These are phyloP conservation scores for Blastobotrys muscicola DNA, from an alignment of 805 yeast species.

Conservation along the genomic window DNA sequence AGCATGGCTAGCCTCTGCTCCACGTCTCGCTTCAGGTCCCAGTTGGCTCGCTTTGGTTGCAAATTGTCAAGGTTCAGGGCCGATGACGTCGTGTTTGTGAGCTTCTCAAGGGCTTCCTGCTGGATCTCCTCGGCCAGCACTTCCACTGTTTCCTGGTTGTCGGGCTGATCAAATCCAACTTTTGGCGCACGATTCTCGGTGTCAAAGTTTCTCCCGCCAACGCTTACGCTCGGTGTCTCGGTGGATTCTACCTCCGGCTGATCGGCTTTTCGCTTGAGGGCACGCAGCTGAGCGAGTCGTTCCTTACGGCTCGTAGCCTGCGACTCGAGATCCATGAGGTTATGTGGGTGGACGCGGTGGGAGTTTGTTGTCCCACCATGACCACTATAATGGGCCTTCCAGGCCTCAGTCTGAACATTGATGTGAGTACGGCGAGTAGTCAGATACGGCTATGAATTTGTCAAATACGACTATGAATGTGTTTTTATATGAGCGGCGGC, in stretches of 20 bases:
- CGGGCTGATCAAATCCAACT: slow-evolving; percentile 22
- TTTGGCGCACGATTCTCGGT: slow-evolving; percentile 19
- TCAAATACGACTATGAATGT: no score
- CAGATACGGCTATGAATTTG: no score
- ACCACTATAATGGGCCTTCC: neutral
- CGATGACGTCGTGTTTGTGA: slow-evolving; percentile 11
- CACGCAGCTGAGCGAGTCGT: slow-evolving; percentile 24
- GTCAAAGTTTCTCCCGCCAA: slow-evolving; percentile 21
- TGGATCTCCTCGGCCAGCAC: slow-evolving; percentile 26
- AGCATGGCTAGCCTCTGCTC: slow-evolving; percentile 31
- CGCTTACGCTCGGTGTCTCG: neutral
- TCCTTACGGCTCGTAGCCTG: slow-evolving; percentile 25
- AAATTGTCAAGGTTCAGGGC: slow-evolving; percentile 15
- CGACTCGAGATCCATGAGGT: slow-evolving; percentile 13
- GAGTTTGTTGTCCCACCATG: slow-evolving; percentile 2
- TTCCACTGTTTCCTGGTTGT: slow-evolving; percentile 31
- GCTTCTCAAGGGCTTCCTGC: slow-evolving; percentile 21
- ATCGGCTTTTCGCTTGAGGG: slow-evolving; percentile 17
- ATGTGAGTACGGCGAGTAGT: slow-evolving; percentile 3
- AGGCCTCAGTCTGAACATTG: slow-evolving; percentile 3
- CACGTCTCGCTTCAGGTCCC: slow-evolving; percentile 34
- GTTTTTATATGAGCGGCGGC: no score
- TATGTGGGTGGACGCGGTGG: slow-evolving; percentile 5
- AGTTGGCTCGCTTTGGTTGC: slow-evolving; percentile 24
- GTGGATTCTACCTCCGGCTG: neutral